These are phyloP conservation scores for Lipomyces kockii DNA, from an alignment of 805 yeast genomes.

Conservation along the genomic window DNA sequence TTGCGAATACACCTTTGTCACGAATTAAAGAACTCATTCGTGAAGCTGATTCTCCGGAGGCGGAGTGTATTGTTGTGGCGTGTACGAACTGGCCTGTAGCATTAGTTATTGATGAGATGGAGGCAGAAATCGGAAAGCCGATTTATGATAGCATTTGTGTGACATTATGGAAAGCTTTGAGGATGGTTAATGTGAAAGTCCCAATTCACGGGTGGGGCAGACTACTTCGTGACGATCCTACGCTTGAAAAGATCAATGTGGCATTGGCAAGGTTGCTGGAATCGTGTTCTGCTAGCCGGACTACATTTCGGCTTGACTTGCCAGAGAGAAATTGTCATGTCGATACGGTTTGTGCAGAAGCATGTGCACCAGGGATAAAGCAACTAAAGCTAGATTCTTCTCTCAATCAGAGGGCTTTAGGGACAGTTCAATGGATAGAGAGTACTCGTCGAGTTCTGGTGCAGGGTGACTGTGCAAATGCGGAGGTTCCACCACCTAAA, in stretches of 20 bases:
- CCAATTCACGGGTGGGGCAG: slow-evolving; percentile 24
- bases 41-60: slow-evolving; percentile 25
- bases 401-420: slow-evolving; percentile 23
- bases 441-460: slow-evolving; percentile 18
- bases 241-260: slow-evolving; percentile 9
- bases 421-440: slow-evolving; percentile 26
- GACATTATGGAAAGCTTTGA: slow-evolving; percentile 25
- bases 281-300: slow-evolving; percentile 12
- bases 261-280: slow-evolving; percentile 8
- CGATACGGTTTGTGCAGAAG: slow-evolving; percentile 26
- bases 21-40: slow-evolving; percentile 21
- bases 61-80: slow-evolving; percentile 26
- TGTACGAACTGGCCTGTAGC: slow-evolving; percentile 32
- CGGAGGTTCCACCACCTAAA: slow-evolving; percentile 15
- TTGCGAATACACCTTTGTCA: slow-evolving; percentile 22
- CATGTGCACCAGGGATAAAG: slow-evolving; percentile 17
- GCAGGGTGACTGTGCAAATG: slow-evolving; percentile 24
- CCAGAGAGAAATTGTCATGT: slow-evolving; percentile 21
- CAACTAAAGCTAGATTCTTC: slow-evolving; percentile 21
- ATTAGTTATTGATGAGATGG: slow-evolving; percentile 23
- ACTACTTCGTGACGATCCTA: slow-evolving; percentile 21
- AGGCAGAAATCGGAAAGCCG: slow-evolving; percentile 27
- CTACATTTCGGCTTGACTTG: slow-evolving; percentile 21
- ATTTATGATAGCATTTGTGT: slow-evolving; percentile 22
- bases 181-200: slow-evolving; percentile 21